Evolutionary conservation across 495 filamentous ascomycete genomes (phyloP).

Genomic region (Podospora pseudoanserina): DNA sequence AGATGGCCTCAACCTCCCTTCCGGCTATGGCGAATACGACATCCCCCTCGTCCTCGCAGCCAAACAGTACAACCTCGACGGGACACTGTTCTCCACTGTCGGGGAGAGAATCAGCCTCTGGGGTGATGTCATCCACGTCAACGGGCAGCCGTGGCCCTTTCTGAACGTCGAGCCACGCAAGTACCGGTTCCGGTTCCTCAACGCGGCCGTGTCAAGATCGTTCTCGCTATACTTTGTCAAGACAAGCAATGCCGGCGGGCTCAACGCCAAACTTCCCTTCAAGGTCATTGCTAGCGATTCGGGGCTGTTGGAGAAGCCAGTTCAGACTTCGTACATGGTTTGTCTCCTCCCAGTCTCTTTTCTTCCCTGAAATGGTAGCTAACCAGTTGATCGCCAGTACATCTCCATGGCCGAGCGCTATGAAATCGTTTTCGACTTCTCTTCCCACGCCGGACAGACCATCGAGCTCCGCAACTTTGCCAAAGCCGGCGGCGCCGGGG

Average conservation of each 20-base stretch:
- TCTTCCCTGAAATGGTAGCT: neutral
- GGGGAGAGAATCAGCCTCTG: conserved; percentile 40
- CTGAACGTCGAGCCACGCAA: conserved; percentile 50
- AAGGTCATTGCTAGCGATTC: conserved; percentile 47
- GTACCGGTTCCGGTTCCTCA: conserved; percentile 51
- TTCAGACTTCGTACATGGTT: conserved; percentile 29
- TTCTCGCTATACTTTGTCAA: conserved; percentile 41
- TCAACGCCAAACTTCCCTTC: conserved; percentile 34
- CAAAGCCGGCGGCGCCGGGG: conserved; percentile 36
- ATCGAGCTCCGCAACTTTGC: conserved; percentile 43
- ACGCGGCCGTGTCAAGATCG: conserved; percentile 45
- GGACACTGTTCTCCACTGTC: conserved; percentile 37
- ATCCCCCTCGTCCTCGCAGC: conserved; percentile 44
- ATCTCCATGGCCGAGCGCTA: conserved; percentile 53
- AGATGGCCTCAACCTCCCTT: conserved; percentile 40
- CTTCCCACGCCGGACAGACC: conserved; percentile 38
- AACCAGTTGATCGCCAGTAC: neutral
- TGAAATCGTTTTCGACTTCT: conserved; percentile 51
- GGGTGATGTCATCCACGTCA: conserved; percentile 52
- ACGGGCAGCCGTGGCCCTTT: conserved; percentile 53
- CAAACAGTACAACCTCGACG: conserved; percentile 46
- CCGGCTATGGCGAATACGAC: conserved; percentile 45
- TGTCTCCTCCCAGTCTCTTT: neutral
- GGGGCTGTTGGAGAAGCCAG: conserved; percentile 39
- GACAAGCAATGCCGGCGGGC: neutral